These are phyloP conservation scores for Phyllosticta ampelicida DNA, from an alignment of 2,329 filamentous ascomycete species.

Conservation along the genomic window DNA sequence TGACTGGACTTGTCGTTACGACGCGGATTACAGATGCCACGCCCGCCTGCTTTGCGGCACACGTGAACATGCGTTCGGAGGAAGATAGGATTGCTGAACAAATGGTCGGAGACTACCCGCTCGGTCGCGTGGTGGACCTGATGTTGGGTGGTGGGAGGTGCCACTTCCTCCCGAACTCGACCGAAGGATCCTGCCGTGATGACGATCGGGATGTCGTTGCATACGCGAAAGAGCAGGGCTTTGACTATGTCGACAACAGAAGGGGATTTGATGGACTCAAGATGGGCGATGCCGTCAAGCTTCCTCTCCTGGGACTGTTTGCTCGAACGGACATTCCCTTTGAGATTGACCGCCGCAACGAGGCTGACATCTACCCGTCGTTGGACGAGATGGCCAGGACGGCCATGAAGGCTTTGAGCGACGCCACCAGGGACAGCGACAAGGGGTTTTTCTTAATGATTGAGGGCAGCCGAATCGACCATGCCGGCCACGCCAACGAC, in stretches of 20 bases:
- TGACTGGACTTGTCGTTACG: slow-evolving; percentile 88
- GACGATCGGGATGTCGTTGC: slow-evolving; percentile 68
- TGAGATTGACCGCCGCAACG: slow-evolving; percentile 76
- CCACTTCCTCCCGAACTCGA: slow-evolving; percentile 79
- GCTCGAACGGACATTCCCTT: slow-evolving; percentile 77
- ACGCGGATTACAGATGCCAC: slow-evolving; percentile 94
- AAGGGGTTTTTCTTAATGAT: slow-evolving; percentile 99
- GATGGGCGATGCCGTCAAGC: slow-evolving; percentile 53
- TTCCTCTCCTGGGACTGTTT: slow-evolving; percentile 81
- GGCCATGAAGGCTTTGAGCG: slow-evolving; percentile 66
- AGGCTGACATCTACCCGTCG: slow-evolving; percentile 73
- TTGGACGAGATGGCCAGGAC: slow-evolving; percentile 84
- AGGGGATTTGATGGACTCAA: slow-evolving; percentile 65
- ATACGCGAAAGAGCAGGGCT: slow-evolving; percentile 67
- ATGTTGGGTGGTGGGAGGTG: slow-evolving; percentile 90
- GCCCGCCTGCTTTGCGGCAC: slow-evolving; percentile 85
- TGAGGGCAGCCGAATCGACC: slow-evolving; percentile 90
- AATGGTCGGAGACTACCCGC: slow-evolving; percentile 75
- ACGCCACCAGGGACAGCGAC: slow-evolving; percentile 71
- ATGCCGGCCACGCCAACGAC: slow-evolving; percentile 61
- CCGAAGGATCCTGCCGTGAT: slow-evolving; percentile 66
- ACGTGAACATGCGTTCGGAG: slow-evolving; percentile 68
- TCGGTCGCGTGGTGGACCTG: slow-evolving; percentile 80
- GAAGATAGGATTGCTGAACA: slow-evolving; percentile 89
- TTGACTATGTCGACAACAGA: slow-evolving; percentile 64